A percentile compares a stretch with the other conserved stretches of the same genome.
Evolutionary conservation across 2,329 filamentous ascomycete genomes (phyloP).

Genomic region (Phaeophleospora eucalypticola): DNA sequence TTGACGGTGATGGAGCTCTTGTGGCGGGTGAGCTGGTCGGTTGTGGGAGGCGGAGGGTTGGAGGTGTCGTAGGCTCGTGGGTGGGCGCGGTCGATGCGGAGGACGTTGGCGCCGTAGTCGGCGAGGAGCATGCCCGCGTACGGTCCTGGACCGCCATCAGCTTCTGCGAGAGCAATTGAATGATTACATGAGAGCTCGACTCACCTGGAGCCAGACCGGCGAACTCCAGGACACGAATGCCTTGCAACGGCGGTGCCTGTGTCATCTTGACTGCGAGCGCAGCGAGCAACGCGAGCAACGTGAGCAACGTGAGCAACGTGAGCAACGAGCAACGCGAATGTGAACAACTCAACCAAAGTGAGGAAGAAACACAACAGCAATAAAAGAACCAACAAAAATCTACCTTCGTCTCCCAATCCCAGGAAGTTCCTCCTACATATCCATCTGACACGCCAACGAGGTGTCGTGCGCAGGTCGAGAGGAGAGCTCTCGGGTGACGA

Average conservation of each 20-base stretch:
- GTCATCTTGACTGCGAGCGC: background rate
- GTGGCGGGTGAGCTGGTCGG: conserved; percentile 72
- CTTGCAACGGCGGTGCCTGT: conserved; percentile 48
- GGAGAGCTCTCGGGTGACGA: conserved; percentile 4
- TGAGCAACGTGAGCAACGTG: no score
- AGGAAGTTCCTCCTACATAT: background rate
- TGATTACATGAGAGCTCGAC: background rate
- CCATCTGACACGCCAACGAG: background rate
- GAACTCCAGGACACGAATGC: conserved; percentile 62
- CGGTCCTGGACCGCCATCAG: conserved; percentile 54
- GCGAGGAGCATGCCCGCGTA: conserved; percentile 85
- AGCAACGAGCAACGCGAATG: no score
- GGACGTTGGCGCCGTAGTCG: conserved; percentile 81
- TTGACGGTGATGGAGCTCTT: conserved; percentile 79
- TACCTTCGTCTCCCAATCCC: no score
- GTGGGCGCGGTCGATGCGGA: conserved; percentile 72
- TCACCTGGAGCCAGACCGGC: conserved; percentile 58
- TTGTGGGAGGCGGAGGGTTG: conserved; percentile 43
- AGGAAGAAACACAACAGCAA: no score
- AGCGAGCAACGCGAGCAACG: no score
- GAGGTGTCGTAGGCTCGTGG: conserved; percentile 36
- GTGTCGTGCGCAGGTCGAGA: background rate
- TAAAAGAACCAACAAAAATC: no score
- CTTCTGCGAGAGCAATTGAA: background rate
- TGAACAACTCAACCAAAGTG: no score